Percentiles rank a stretch among this genome's conserved stretches.
Conservation (phyloP, 257 asterid species). For the Solanum phureja region DNA sequence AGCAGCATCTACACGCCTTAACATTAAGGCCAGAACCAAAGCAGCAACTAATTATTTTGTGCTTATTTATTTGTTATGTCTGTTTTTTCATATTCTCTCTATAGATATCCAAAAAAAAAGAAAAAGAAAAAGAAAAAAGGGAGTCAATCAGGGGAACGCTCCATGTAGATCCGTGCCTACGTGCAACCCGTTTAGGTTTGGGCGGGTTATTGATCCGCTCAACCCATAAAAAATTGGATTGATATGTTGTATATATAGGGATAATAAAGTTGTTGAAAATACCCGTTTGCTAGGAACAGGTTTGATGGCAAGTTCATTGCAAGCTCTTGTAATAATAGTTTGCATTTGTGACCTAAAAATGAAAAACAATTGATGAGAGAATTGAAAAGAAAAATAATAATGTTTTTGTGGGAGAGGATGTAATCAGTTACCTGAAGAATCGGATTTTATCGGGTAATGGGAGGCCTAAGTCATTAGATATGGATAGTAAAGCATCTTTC, state of each 20-base stretch:
- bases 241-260: not conserved
- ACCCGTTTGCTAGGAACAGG: constrained; percentile 92
- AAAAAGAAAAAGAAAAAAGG: too few species aligned
- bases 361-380: not conserved
- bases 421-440: constrained; percentile 11
- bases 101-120: not conserved
- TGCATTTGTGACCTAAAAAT: constrained; percentile 89
- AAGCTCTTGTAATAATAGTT: constrained; percentile 87
- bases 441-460: constrained; percentile 79
- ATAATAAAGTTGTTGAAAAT: not conserved
- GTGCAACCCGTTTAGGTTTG: too few species aligned
- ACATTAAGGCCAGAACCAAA: not conserved
- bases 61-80: too few species aligned
- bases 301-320: constrained; percentile 75
- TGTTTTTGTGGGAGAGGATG: not conserved
- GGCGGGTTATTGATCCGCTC: too few species aligned
- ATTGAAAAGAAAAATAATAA: not conserved
- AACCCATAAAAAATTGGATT: not conserved
- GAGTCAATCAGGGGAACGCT: not conserved
- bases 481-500: constrained; percentile 64
- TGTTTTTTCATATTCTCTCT: not conserved
- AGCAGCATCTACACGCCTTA: not conserved
- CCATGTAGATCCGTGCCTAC: not conserved
- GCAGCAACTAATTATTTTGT: not conserved
- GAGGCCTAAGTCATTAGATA: constrained; percentile 68